Conservation (phyloP, 2,329 filamentous ascomycete species). For the Sporothrix pallida region DNA sequence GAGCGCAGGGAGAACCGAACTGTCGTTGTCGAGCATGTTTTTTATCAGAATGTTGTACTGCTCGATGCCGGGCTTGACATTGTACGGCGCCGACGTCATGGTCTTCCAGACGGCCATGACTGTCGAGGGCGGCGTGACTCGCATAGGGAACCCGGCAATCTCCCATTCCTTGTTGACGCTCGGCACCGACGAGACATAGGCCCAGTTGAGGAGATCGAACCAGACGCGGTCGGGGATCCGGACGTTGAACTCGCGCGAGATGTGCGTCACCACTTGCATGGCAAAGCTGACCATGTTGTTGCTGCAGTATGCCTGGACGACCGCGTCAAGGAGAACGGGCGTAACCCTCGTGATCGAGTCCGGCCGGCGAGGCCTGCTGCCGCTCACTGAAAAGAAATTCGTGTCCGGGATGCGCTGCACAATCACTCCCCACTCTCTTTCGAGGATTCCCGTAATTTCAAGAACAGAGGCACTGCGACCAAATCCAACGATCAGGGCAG, state of each 20-base stretch:
- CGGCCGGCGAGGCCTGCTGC: conserved; percentile 35
- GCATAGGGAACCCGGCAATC: conserved; percentile 42
- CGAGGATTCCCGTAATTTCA: conserved; percentile 46
- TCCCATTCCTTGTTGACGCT: conserved; percentile 48
- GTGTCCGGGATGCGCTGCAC: conserved; percentile 31
- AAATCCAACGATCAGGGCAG: conserved; percentile 51
- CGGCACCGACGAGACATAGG: conserved; percentile 60
- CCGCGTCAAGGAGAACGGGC: conserved; percentile 69
- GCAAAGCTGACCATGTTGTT: conserved; percentile 67
- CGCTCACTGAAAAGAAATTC: neutral
- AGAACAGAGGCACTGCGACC: conserved; percentile 47
- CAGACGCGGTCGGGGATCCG: conserved; percentile 64
- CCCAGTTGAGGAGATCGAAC: conserved; percentile 71
- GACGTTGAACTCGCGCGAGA: conserved; percentile 66
- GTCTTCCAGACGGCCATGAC: conserved; percentile 61
- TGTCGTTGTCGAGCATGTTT: conserved; percentile 44
- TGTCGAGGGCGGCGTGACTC: conserved; percentile 49
- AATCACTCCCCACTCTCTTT: conserved; percentile 42
- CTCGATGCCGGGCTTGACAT: conserved; percentile 60
- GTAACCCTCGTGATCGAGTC: conserved; percentile 30
- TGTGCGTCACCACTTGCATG: conserved; percentile 63
- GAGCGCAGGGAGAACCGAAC: conserved; percentile 36
- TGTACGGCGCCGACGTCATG: conserved; percentile 65
- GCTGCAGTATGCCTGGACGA: conserved; percentile 72
- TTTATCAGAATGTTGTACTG: conserved; percentile 57